phyloP scores from a whole-genome alignment of 495 filamentous ascomycete genomes.

The Astrocystis sublimbata region DNA sequence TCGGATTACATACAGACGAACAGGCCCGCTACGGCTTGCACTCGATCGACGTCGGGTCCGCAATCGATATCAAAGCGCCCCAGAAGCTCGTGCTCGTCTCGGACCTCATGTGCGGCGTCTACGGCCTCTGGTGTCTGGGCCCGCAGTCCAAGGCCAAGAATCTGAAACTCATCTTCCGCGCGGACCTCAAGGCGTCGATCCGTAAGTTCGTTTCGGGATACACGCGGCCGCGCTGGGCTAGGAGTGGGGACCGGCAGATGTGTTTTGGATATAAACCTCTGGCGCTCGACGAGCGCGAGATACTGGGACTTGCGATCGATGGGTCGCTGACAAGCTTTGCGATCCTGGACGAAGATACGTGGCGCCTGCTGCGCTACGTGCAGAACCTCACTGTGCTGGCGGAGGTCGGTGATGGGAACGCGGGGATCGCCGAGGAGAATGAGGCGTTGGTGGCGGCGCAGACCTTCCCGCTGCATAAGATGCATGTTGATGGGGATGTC shows the following conservation, averaged over 20 bases:
- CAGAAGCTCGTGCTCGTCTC: conserved; percentile 44
- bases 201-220: conserved; percentile 47
- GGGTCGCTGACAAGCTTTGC: conserved; percentile 65
- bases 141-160: conserved; percentile 34
- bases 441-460: conserved; percentile 33
- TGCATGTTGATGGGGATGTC: conserved; percentile 71
- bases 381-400: conserved; percentile 54
- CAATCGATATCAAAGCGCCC: conserved; percentile 12
- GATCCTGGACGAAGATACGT: conserved; percentile 54
- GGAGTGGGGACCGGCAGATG: conserved; percentile 23
- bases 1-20: conserved; percentile 39
- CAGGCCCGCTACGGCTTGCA: conserved; percentile 38
- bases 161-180: conserved; percentile 52
- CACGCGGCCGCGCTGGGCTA: conserved; percentile 45
- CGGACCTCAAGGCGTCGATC: conserved; percentile 50
- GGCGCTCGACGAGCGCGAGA: conserved; percentile 39
- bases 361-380: conserved; percentile 63
- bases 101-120: conserved; percentile 48
- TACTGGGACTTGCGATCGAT: conserved; percentile 65
- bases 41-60: conserved; percentile 38
- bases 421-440: background rate
- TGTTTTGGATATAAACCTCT: conserved; percentile 30
- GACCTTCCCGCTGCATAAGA: conserved; percentile 34
- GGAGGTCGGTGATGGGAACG: background rate
- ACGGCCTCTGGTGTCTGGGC: conserved; percentile 52